A percentile compares a stretch with the other conserved stretches of the same genome.
phyloP scores from a whole-genome alignment of 2,329 filamentous ascomycete species.

The Leptographium procerum region DNA sequence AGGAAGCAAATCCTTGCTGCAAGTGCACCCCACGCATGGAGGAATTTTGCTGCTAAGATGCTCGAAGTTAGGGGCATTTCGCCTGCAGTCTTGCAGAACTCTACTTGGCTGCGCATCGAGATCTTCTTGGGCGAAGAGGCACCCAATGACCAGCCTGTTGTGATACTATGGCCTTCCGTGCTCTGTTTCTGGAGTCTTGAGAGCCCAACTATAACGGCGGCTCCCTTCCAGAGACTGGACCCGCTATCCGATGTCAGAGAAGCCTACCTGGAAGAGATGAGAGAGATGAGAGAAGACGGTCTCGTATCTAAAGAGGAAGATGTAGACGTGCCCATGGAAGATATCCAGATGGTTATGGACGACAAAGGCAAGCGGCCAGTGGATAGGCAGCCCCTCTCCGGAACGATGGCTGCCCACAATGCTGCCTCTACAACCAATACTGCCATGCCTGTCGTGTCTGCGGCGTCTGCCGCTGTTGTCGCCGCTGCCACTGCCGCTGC shows the following conservation, averaged over 20 bases:
- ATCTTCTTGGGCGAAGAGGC: constrained; percentile 26
- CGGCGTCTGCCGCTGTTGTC: too few relatives aligned
- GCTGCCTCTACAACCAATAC: constrained; percentile 16
- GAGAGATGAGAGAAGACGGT: constrained; percentile 5
- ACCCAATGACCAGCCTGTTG: constrained; percentile 30
- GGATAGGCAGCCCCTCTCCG: neutral
- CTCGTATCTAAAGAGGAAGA: neutral
- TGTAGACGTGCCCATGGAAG: constrained; percentile 9
- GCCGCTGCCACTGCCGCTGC: constrained; percentile 18
- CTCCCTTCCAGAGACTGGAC: constrained; percentile 9
- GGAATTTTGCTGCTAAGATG: constrained; percentile 34
- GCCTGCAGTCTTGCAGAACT: constrained; percentile 28
- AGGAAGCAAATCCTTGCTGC: neutral
- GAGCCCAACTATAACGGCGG: neutral
- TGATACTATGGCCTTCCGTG: constrained; percentile 41
- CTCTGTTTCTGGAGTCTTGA: constrained; percentile 38
- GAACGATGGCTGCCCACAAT: constrained; percentile 15
- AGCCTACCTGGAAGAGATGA: constrained; percentile 7
- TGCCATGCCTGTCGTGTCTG: too few relatives aligned
- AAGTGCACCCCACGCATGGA: constrained; percentile 12
- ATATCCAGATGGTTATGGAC: neutral
- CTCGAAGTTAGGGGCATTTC: constrained; percentile 40
- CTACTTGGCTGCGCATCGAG: constrained; percentile 38
- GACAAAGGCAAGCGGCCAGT: neutral
- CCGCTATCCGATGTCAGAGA: constrained; percentile 7